These are phyloP conservation scores for Globisporangium echinulatum DNA, from an alignment of 352 stramenopile species.

Conservation along the genomic window DNA sequence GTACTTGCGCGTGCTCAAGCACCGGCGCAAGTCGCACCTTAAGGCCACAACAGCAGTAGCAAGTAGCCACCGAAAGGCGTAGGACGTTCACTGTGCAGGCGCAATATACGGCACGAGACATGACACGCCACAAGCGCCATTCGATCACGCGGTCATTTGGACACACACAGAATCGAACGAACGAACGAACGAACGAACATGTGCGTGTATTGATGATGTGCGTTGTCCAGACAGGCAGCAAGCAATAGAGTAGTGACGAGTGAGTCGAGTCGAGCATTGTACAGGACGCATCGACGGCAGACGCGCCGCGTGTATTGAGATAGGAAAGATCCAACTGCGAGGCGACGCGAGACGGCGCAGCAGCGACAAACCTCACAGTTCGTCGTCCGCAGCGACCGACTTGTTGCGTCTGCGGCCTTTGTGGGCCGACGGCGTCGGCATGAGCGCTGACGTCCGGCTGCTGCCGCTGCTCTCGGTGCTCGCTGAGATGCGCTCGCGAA, in stretches of 20 bases:
- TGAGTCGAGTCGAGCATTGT: too few species aligned
- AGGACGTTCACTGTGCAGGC: too few species aligned
- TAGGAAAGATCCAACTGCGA: background rate
- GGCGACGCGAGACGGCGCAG: too few species aligned
- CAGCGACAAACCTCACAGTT: background rate
- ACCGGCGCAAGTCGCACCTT: constrained; percentile 26
- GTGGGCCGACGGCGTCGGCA: constrained; percentile 1
- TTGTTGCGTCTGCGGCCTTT: constrained; percentile 56
- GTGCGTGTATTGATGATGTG: background rate
- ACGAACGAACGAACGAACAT: background rate
- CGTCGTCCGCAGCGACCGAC: constrained; percentile 31
- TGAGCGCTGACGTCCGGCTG: background rate
- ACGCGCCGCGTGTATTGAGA: too few species aligned
- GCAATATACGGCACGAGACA: background rate
- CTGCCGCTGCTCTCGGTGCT: constrained; percentile 24
- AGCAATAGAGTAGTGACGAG: too few species aligned
- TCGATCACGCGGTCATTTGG: too few species aligned
- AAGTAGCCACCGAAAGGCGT: background rate
- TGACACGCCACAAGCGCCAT: background rate
- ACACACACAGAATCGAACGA: too few species aligned
- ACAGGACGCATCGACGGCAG: too few species aligned
- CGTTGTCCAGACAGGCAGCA: background rate
- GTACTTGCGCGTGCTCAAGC: constrained; percentile 77
- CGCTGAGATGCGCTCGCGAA: constrained; percentile 56
- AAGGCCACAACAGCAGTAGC: constrained; percentile 10